phyloP scores from a whole-genome alignment of 192 early-diverging fungal species.

The Coemansia sp. region DNA sequence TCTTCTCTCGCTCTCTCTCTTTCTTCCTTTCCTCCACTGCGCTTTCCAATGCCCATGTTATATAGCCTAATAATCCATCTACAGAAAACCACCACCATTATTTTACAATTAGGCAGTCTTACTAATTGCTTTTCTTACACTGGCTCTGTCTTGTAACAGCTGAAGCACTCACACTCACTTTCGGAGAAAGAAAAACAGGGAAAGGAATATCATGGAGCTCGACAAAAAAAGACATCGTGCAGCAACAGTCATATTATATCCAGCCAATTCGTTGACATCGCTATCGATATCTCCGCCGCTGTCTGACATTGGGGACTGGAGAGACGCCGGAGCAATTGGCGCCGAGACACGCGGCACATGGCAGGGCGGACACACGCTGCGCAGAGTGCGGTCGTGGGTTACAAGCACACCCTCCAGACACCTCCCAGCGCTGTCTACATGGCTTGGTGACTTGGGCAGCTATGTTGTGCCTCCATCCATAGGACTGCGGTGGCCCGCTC shows the following conservation, averaged over 20 bases:
- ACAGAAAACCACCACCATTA: too few relatives aligned
- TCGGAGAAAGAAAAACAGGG: too few relatives aligned
- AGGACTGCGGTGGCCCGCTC: neutral
- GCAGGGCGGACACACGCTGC: constrained; percentile 24
- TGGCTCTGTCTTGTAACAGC: too few relatives aligned
- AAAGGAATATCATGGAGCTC: neutral
- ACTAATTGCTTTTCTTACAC: too few relatives aligned
- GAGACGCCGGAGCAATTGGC: neutral
- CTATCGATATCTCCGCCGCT: constrained; percentile 9
- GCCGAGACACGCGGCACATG: neutral
- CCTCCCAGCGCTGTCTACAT: constrained; percentile 18
- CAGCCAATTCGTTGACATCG: constrained; percentile 2
- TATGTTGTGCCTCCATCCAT: constrained; percentile 2
- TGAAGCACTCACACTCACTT: too few relatives aligned
- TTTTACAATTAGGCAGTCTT: too few relatives aligned
- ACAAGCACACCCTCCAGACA: constrained; percentile 17
- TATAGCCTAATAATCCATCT: too few relatives aligned
- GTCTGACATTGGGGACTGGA: constrained; percentile 37
- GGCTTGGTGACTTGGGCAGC: constrained; percentile 23
- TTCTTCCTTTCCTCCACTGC: neutral
- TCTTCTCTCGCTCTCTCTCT: neutral
- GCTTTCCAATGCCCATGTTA: too few relatives aligned
- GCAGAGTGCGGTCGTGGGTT: constrained; percentile 42
- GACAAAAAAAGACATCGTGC: neutral
- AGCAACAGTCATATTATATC: neutral